phyloP scores from a whole-genome alignment of 768 basidiomycete species.

The Dendrothele bispora region DNA sequence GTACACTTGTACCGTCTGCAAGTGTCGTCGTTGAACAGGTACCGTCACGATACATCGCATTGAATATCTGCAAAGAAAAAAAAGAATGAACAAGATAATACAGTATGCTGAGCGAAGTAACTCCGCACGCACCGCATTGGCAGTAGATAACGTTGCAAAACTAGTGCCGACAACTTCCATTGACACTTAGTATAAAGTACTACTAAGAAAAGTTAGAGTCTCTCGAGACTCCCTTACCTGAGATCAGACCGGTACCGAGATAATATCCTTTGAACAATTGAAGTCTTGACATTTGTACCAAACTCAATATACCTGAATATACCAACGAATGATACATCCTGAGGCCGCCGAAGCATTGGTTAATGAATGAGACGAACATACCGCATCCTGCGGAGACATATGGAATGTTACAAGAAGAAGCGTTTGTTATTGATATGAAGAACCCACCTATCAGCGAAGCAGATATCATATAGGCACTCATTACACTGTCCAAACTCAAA shows the following conservation, averaged over 20 bases:
- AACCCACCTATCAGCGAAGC: slow-evolving; percentile 78
- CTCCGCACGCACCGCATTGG: slow-evolving; percentile 61
- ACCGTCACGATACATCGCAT: slow-evolving; percentile 75
- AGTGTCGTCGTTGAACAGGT: slow-evolving; percentile 64
- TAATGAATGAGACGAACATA: slow-evolving; percentile 27
- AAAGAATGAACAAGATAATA: not conserved
- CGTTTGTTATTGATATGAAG: too few relatives aligned
- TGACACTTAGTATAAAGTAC: not conserved
- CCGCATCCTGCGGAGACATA: too few relatives aligned
- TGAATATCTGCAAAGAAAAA: slow-evolving; percentile 52
- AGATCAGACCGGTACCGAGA: slow-evolving; percentile 75
- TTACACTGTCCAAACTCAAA: slow-evolving; percentile 55
- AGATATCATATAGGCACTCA: slow-evolving; percentile 78
- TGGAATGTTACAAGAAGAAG: too few relatives aligned
- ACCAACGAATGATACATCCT: not conserved
- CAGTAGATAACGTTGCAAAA: slow-evolving; percentile 77
- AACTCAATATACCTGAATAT: slow-evolving; percentile 61
- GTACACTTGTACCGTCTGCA: slow-evolving; percentile 58
- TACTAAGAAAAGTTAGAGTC: too few relatives aligned
- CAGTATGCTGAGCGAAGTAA: slow-evolving; percentile 26
- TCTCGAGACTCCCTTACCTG: not conserved
- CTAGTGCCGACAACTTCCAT: slow-evolving; percentile 77
- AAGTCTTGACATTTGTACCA: slow-evolving; percentile 77
- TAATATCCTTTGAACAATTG: slow-evolving; percentile 62
- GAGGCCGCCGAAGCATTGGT: not conserved